Evolutionary conservation across 495 filamentous ascomycete species (phyloP), one percentile per base, ranked within the genome.

Genomic region (Penicillium flavigenum): DNA sequence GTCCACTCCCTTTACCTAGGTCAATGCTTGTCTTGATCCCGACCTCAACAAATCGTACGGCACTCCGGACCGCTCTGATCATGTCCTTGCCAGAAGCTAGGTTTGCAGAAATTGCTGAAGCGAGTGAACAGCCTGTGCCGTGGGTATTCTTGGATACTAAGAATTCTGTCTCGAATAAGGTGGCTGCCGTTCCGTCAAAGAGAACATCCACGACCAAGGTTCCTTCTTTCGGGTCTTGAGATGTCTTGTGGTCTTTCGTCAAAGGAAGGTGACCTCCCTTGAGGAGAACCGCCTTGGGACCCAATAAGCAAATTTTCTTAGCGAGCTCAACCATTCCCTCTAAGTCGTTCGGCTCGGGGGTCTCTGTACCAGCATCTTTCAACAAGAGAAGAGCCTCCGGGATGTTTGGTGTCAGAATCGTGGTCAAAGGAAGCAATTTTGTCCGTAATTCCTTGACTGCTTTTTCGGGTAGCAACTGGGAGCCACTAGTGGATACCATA

Each of bases 181-280:
- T 77, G 0, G 74, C 62, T 17, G 81, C 59, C 0, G 74, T 75
- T 4, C 82, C 80, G 36, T 91, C 85, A 57, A 81, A 81, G 2
- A 96, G 78, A 26, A 96, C 78, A 68, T 98, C 87, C 26, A 95
- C 75, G 2, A 96, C 83, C 5, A 82, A 68, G 22, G 87, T 75
- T 45, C 73, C 82, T 29, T 92, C 86, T 22, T 74, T 76, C 3
- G 81, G 73, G 17, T 69, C 72, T 42, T 72, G 73, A 0, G 89
- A 83, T 2, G 76, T 74, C 26, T 72, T 71, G 39, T 72, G 65
- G 16, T 88, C 82, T 57, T 81, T 82, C 5, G 78, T 86, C 48
- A 96, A 68, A 8, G 94, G 91, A n/a, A 87, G 68, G 76, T 98
- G 94, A 2, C 94, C 94, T 32, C 94, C 94, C 72, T 98, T 98